Percentiles rank a stretch among this genome's conserved stretches.
Evolutionary conservation across 1,284 basidiomycete species (phyloP).

Genomic region (Anthracocystis panici-leucophaei): DNA sequence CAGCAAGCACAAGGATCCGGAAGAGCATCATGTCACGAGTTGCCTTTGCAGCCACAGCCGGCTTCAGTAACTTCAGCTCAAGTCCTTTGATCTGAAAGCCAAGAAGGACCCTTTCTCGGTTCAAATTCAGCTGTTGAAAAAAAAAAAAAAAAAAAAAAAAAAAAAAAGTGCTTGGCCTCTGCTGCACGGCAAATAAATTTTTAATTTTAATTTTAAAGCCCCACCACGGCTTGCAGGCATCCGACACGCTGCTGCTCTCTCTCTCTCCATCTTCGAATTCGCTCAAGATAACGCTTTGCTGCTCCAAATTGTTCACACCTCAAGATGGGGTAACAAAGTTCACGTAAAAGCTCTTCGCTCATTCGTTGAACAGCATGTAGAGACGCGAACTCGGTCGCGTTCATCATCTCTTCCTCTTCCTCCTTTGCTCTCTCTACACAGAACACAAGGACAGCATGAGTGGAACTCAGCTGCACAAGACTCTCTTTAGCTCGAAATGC

Average conservation of each 20-base stretch:
- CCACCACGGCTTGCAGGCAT: constrained; percentile 6
- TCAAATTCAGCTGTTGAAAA: background rate
- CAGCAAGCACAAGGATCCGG: background rate
- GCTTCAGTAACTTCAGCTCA: background rate
- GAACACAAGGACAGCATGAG: background rate
- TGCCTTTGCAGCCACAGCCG: background rate
- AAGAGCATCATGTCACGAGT: background rate
- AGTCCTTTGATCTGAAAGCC: constrained; percentile 9
- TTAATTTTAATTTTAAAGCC: background rate
- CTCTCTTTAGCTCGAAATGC: no score
- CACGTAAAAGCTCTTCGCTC: constrained; percentile 10
- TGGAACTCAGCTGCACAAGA: no score
- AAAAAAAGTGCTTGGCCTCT: no score
- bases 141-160: no score
- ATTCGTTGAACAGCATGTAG: background rate
- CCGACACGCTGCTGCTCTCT: background rate
- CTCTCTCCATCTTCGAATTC: background rate
- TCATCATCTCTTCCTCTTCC: background rate
- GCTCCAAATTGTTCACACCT: background rate
- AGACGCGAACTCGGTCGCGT: no score
- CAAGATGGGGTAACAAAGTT: background rate
- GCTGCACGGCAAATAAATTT: background rate
- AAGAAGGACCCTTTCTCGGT: constrained; percentile 1
- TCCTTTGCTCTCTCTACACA: background rate
- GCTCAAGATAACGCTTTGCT: constrained; percentile 3